Evolutionary conservation across 306 rosid genomes (phyloP).

Genomic region (Hippophae rhamnoides): DNA sequence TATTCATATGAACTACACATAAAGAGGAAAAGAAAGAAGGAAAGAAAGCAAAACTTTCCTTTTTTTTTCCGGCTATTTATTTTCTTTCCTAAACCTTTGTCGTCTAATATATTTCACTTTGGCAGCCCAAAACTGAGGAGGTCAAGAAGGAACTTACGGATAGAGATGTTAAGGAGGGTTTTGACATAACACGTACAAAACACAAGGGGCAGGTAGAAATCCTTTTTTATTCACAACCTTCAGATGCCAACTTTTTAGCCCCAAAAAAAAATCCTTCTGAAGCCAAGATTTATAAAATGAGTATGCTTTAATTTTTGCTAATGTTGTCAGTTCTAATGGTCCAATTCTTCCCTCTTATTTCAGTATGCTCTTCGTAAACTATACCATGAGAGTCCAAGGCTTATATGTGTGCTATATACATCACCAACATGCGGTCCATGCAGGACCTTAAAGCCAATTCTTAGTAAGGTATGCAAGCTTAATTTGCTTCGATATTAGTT

Average conservation of each 20-base stretch:
- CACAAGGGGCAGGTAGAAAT: conserved; percentile 71
- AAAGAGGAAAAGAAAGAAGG: no score
- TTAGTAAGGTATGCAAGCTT: conserved; percentile 56
- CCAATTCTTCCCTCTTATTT: conserved; percentile 9
- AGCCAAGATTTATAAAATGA: no score
- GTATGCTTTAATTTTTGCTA: no score
- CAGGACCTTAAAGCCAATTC: conserved; percentile 91
- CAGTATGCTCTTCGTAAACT: conserved; percentile 92
- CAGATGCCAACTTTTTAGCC: no score
- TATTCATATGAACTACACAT: no score
- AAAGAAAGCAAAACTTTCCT: no score
- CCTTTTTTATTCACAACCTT: conserved; percentile 5
- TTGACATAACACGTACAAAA: conserved; percentile 78
- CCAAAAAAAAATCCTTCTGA: no score
- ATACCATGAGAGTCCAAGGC: conserved; percentile 95
- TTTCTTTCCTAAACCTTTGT: no score
- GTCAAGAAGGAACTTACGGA: conserved; percentile 70
- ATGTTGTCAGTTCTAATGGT: background rate
- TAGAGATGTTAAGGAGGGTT: conserved; percentile 76
- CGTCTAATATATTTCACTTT: conserved; percentile 18
- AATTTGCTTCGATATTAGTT: conserved; percentile 2
- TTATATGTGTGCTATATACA: conserved; percentile 77
- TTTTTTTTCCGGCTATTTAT: no score
- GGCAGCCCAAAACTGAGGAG: conserved; percentile 83
- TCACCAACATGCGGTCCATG: conserved; percentile 94